Percentiles rank a stretch among this genome's conserved stretches.
These are phyloP conservation scores for Scheffersomyces quercinus DNA, from an alignment of 1,139 yeast genomes.

Conservation along the genomic window DNA sequence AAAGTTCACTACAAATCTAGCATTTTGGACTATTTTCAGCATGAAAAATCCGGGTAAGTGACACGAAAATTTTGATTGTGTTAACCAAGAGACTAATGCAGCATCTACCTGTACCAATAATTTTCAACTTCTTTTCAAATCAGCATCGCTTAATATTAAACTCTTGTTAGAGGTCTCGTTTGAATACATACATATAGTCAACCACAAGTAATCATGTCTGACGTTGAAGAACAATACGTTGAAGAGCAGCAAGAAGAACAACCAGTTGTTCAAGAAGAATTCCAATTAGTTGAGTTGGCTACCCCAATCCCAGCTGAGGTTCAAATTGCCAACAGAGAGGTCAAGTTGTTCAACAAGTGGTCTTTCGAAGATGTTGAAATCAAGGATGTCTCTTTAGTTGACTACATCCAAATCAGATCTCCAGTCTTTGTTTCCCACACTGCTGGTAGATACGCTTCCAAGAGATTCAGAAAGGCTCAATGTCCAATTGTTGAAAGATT, in stretches of 20 bases:
- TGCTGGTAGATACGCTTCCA: slow-evolving; percentile 99
- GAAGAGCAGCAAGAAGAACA: slow-evolving; percentile 57
- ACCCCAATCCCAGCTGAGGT: slow-evolving; percentile 96
- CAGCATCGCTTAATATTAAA: not conserved
- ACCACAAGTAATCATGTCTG: slow-evolving; percentile 40
- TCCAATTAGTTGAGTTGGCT: slow-evolving; percentile 82
- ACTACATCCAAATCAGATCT: slow-evolving; percentile 96
- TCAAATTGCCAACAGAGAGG: slow-evolving; percentile 93
- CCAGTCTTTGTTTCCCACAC: slow-evolving; percentile 99
- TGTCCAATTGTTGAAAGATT: slow-evolving; percentile 99
- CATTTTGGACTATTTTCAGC: not conserved
- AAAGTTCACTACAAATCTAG: slow-evolving; percentile 9
- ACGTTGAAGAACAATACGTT: slow-evolving; percentile 51
- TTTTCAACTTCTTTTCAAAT: slow-evolving; percentile 1
- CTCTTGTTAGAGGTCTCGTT: slow-evolving; percentile 1
- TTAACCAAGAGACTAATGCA: not conserved
- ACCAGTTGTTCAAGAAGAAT: slow-evolving; percentile 72
- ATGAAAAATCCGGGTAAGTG: slow-evolving; percentile 2
- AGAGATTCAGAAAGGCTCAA: slow-evolving; percentile 99
- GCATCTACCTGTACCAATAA: not conserved
- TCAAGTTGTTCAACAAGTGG: slow-evolving; percentile 99
- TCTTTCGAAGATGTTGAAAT: slow-evolving; percentile 96
- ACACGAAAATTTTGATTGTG: slow-evolving; percentile 1
- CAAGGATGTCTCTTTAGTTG: slow-evolving; percentile 97
- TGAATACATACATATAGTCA: slow-evolving; percentile 5